phyloP scores from a whole-genome alignment of 768 basidiomycete genomes.

The Serendipita sp. region DNA sequence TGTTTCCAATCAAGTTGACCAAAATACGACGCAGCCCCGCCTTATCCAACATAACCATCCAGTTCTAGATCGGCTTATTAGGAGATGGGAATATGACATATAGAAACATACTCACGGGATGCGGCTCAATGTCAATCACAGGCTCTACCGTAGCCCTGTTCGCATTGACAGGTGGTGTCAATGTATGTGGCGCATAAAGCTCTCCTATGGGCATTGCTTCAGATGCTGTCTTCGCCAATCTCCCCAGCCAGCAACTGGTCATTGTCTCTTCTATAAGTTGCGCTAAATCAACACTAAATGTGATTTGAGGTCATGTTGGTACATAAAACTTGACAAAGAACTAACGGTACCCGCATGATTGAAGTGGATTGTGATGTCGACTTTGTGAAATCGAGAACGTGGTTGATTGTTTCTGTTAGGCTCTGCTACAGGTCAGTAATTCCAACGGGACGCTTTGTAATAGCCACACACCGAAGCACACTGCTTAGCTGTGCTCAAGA shows the following conservation, averaged over 20 bases:
- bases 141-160: background rate
- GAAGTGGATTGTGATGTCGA: constrained; percentile 40
- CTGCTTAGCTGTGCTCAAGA: constrained; percentile 83
- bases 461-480: constrained; percentile 18
- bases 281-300: constrained; percentile 51
- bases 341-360: background rate
- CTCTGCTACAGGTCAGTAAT: background rate
- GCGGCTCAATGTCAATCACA: background rate
- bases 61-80: constrained; percentile 38
- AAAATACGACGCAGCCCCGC: constrained; percentile 81
- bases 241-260: constrained; percentile 89
- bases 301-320: background rate
- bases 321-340: background rate
- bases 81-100: background rate
- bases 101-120: background rate
- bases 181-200: background rate
- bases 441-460: background rate
- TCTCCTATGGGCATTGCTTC: constrained; percentile 28
- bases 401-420: constrained; percentile 90
- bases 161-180: background rate
- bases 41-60: constrained; percentile 77
- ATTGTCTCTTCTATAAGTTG: constrained; percentile 78
- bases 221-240: constrained; percentile 24
- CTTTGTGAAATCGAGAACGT: constrained; percentile 92
- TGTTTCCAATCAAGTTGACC: constrained; percentile 93